phyloP scores from a whole-genome alignment of 495 filamentous ascomycete genomes.

The Parmelia sp. region DNA sequence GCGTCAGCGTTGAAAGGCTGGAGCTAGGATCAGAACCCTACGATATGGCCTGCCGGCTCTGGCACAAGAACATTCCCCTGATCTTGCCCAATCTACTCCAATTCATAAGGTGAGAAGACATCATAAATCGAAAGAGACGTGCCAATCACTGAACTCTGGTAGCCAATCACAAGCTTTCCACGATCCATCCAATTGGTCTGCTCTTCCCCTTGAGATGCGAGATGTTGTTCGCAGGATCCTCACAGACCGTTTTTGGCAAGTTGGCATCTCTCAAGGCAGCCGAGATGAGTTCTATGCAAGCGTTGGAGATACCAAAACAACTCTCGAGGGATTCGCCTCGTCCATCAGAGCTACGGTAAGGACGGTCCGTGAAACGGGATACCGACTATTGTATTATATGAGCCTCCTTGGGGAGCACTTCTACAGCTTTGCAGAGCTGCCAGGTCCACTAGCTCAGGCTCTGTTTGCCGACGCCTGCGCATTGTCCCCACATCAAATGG shows the following conservation, averaged over 20 bases:
- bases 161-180: conserved; percentile 93
- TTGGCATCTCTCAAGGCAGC: conserved; percentile 89
- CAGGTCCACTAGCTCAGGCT: conserved; percentile 74
- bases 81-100: conserved; percentile 84
- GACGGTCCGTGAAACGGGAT: conserved; percentile 84
- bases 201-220: conserved; percentile 70
- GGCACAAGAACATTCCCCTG: conserved; percentile 72
- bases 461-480: conserved; percentile 77
- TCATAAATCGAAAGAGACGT: background rate
- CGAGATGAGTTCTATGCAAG: conserved; percentile 93
- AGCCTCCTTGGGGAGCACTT: conserved; percentile 79
- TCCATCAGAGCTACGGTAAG: conserved; percentile 82
- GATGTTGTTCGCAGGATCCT: conserved; percentile 73
- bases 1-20: conserved; percentile 82
- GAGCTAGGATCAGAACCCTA: conserved; percentile 62
- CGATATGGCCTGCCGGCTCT: conserved; percentile 64
- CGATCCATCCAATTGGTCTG: conserved; percentile 75
- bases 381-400: conserved; percentile 91
- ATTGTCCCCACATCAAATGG: conserved; percentile 88
- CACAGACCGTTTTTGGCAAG: conserved; percentile 97
- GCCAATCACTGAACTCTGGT: conserved; percentile 23
- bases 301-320: conserved; percentile 78
- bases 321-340: conserved; percentile 89
- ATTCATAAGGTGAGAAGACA: conserved; percentile 59
- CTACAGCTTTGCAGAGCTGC: conserved; percentile 80